These are phyloP conservation scores for Schizochytrium sp. DNA, from an alignment of 108 stramenopile species.

Conservation along the genomic window DNA sequence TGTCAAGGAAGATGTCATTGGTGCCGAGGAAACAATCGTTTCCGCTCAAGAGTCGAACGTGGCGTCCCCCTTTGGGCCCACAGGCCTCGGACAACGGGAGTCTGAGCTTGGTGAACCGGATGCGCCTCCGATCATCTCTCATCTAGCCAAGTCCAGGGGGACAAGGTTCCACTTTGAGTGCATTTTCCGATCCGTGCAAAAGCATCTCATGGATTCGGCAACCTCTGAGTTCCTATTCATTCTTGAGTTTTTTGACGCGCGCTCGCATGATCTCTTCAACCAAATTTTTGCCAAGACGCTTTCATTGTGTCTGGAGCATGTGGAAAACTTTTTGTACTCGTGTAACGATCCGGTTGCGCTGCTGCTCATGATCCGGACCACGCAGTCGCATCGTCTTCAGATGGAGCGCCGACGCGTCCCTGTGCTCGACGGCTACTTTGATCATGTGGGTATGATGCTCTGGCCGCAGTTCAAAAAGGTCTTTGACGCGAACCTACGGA, in stretches of 20 bases:
- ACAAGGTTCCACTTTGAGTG: slow-evolving; percentile 82
- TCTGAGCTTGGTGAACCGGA: slow-evolving; percentile 42
- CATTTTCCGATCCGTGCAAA: slow-evolving; percentile 75
- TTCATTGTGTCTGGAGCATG: slow-evolving; percentile 73
- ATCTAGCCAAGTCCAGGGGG: slow-evolving; percentile 73
- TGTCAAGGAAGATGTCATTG: slow-evolving; percentile 80
- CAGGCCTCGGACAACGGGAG: slow-evolving; percentile 18
- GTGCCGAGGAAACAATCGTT: slow-evolving; percentile 52
- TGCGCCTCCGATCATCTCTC: slow-evolving; percentile 70
- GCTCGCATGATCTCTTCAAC: slow-evolving; percentile 65
- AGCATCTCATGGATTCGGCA: slow-evolving; percentile 90
- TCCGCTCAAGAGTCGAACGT: not conserved
- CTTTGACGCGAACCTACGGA: slow-evolving; percentile 80
- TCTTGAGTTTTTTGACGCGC: slow-evolving; percentile 74
- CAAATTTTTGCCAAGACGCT: slow-evolving; percentile 74
- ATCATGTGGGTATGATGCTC: slow-evolving; percentile 72
- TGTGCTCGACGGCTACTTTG: slow-evolving; percentile 82
- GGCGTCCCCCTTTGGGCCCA: not conserved
- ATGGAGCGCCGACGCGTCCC: slow-evolving; percentile 74
- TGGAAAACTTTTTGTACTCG: slow-evolving; percentile 89
- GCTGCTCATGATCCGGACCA: slow-evolving; percentile 91
- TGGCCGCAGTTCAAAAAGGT: slow-evolving; percentile 93
- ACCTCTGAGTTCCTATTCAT: slow-evolving; percentile 92
- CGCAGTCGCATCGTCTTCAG: slow-evolving; percentile 74
- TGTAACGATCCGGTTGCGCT: slow-evolving; percentile 85